Conservation (phyloP, 2,329 filamentous ascomycete species). For the Macrophomina phaseolina region DNA sequence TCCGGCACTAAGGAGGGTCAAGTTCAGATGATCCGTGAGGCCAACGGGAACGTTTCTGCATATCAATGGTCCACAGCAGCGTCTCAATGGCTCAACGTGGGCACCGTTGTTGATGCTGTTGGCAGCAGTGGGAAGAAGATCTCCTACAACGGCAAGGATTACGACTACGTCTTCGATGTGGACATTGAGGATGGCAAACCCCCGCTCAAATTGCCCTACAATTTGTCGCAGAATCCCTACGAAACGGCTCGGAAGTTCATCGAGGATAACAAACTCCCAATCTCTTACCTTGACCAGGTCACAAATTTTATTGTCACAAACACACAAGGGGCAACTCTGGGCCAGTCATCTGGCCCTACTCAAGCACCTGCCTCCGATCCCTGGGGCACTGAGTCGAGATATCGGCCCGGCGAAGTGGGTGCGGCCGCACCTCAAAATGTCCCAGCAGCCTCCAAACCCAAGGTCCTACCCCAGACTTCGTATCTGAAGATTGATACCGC, state of each 20-base stretch:
- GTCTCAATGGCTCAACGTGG: conserved; percentile 82
- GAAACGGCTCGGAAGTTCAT: conserved; percentile 91
- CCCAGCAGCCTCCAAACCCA: conserved; percentile 52
- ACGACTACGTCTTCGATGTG: conserved; percentile 96
- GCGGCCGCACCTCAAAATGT: conserved; percentile 44
- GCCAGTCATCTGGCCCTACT: conserved; percentile 58
- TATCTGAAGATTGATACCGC: conserved; percentile 80
- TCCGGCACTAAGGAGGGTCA: conserved; percentile 95
- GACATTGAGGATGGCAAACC: conserved; percentile 95
- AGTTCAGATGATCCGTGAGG: conserved; percentile 86
- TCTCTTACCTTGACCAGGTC: conserved; percentile 87
- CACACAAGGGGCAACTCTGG: conserved; percentile 84
- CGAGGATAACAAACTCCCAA: conserved; percentile 83
- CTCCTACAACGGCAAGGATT: conserved; percentile 81
- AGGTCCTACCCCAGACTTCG: conserved; percentile 75
- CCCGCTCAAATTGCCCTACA: conserved; percentile 90
- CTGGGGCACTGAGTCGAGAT: conserved; percentile 78
- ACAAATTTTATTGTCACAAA: conserved; percentile 92
- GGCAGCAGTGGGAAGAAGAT: conserved; percentile 72
- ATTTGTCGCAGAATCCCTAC: conserved; percentile 90
- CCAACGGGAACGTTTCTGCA: conserved; percentile 80
- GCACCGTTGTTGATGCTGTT: conserved; percentile 90
- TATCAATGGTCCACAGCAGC: conserved; percentile 78
- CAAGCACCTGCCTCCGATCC: conserved; percentile 67
- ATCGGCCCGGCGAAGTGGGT: conserved; percentile 71